Base-by-base conservation (phyloP, 768 basidiomycete species). In the Xerocomus spinulosus region DNA sequence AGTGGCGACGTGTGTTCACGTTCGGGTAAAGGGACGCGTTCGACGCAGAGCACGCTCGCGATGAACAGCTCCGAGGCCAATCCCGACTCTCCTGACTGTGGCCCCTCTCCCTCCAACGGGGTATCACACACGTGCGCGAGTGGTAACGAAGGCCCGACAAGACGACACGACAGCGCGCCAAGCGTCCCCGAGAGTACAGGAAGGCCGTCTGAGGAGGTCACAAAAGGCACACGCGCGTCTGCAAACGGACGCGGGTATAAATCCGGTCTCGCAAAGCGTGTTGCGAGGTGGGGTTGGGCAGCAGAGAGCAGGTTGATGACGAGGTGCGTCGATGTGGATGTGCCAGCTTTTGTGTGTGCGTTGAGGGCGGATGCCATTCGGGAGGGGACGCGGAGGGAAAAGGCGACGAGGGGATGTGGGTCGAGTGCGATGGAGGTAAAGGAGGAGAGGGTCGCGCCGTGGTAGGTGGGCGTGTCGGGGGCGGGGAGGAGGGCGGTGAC, bases 391-490 rank as follows among this genome's bases (percentile, higher is more conserved):
- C 92, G 85, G 17, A 98, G 76, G 15, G 92, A 85, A 65, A 97
- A 98, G 0, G 91, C 79, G 59, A 98, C 79, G 48, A 96, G 78
- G 0, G 93, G 92, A 55, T 82, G 72, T 2, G 94, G 94, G 55
- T 92, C 81, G 75, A 98, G 81, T 3, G 94, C 82, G 60, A 97
- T 82, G 24, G 92, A 92, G 18, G 91, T 82, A 63, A 98, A 92
- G 1, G 92, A 95, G 9, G 94, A 94, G 26, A 98, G 75, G 1
- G 94, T 97, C 18, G 92, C 92, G 55, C 94, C 93, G 66, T 96
- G 93, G 59, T 78, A 91, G 9, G 36, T 42, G n/a, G n/a, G n/a
- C n/a, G n/a, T n/a, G 46, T 21, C 3, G 23, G 50, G 34, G 0
- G 35, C 26, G 21, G 50, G 80, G 71, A 85, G 76, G 56, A 75